Base-by-base conservation (phyloP, 139 green algal species). In the Tetratostichococcus sp. region DNA sequence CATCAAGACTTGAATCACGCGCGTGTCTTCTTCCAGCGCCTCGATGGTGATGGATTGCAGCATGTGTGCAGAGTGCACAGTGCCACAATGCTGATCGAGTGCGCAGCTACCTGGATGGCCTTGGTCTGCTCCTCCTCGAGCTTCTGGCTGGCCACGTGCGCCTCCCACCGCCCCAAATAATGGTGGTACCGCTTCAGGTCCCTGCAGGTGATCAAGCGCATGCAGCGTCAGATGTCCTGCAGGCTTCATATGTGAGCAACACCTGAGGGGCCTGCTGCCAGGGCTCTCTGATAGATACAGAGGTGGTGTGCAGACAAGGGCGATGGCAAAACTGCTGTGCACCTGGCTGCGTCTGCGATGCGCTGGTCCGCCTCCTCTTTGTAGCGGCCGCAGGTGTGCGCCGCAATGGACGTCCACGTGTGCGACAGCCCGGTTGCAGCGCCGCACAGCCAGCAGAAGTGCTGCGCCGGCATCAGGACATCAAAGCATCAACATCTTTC, bases 391-490 rank as follows among this genome's bases (percentile, higher is more conserved):
- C 93, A 97, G 67, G 79, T 87, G 86, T 97, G 93, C 17, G 83
- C 86, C 39, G 84, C 75, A 33, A 97, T 97, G 19, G 65, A 76
- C 5, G 81, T 89, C 89, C 89, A 97, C 4, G 87, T 94, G 84
- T 97, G 93, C 2, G 82, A 79, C 26, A 74, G 76, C 21, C 92
- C 91, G 1, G 93, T 97, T n/a, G 75, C 82, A 16, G 75, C 74
- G 26, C 93, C 90, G 82, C 93, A 97, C 59, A 97, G 85, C 93
- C 93, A 97, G 85, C 93, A 97, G 79, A 96, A 96, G 21, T 81
- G 73, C 75, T 89, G 85, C 43, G 76, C 11, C 17, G 50, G 8
- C 39, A 8, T 17, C 16, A 67, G 59, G n/a, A 8, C 11, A 67
- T 8, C 25, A 17, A n/a, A n/a, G n/a, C n/a, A n/a, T n/a, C n/a